Percentiles rank a stretch among this genome's conserved stretches.
Conservation (phyloP, 2,329 filamentous ascomycete genomes). For the Exophiala viscosa region DNA sequence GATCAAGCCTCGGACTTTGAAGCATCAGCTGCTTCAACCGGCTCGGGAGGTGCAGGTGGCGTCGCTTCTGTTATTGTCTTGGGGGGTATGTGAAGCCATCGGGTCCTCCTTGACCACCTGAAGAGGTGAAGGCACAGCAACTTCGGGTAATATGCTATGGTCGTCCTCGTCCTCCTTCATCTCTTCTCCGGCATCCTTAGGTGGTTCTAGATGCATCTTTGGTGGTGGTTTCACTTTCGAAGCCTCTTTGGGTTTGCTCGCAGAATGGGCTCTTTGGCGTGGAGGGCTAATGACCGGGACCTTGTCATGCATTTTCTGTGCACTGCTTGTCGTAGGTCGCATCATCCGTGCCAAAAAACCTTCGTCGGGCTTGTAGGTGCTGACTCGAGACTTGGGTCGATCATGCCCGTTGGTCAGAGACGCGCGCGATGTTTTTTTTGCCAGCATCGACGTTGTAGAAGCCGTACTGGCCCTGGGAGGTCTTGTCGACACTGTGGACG, state of each 20-base stretch:
- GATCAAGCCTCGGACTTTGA: not conserved
- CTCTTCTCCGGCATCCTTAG: slow-evolving; percentile 1
- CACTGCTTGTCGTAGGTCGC: slow-evolving; percentile 49
- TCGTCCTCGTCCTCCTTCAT: slow-evolving; percentile 7
- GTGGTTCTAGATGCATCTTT: slow-evolving; percentile 7
- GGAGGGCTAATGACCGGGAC: slow-evolving; percentile 41
- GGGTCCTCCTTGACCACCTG: slow-evolving; percentile 13
- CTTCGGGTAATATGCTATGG: slow-evolving; percentile 2
- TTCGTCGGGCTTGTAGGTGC: slow-evolving; percentile 42
- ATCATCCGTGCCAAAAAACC: slow-evolving; percentile 51
- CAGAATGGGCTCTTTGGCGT: slow-evolving; percentile 21
- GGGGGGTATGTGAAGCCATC: not conserved
- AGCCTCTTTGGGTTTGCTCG: slow-evolving; percentile 10
- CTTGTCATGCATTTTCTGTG: slow-evolving; percentile 48
- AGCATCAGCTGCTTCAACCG: not conserved
- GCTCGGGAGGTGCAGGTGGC: slow-evolving; percentile 5
- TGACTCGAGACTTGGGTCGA: slow-evolving; percentile 41
- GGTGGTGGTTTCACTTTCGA: slow-evolving; percentile 12
- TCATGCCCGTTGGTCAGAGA: slow-evolving; percentile 30
- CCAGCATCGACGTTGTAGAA: slow-evolving; percentile 26
- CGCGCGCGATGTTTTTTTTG: slow-evolving; percentile 30
- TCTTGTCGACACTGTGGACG: slow-evolving; percentile 23
- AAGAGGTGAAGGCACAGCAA: slow-evolving; percentile 6
- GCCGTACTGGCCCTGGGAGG: slow-evolving; percentile 23
- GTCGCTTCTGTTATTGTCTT: not conserved